phyloP scores from a whole-genome alignment of 768 basidiomycete species.

The Steccherinum ochraceum region DNA sequence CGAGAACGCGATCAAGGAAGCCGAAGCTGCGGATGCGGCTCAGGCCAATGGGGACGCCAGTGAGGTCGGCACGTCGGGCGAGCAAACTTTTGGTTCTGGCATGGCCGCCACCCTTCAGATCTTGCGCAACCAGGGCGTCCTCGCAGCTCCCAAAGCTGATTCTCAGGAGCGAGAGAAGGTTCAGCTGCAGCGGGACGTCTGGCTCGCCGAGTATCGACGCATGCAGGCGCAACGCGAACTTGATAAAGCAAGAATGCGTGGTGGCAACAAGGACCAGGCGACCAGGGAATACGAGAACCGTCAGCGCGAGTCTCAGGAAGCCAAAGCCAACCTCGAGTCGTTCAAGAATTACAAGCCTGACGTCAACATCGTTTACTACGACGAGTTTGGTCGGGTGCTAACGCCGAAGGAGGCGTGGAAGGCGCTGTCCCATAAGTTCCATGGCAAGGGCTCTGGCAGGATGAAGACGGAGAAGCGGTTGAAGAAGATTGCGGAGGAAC shows the following conservation, averaged over 20 bases:
- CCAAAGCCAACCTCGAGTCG: constrained; percentile 68
- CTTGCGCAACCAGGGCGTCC: constrained; percentile 86
- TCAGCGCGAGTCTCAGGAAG: constrained; percentile 85
- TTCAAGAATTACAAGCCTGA: constrained; percentile 97
- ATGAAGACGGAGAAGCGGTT: constrained; percentile 96
- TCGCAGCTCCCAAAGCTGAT: constrained; percentile 60
- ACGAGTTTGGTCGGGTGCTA: constrained; percentile 86
- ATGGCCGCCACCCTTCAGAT: constrained; percentile 87
- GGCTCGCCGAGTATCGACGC: constrained; percentile 82
- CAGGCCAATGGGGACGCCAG: constrained; percentile 27
- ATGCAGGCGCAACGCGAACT: constrained; percentile 73
- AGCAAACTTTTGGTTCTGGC: constrained; percentile 76
- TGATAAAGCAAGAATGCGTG: constrained; percentile 70
- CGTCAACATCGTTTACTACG: constrained; percentile 92
- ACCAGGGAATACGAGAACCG: constrained; percentile 94
- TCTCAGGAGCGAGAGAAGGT: constrained; percentile 70
- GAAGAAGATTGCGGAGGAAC: constrained; percentile 97
- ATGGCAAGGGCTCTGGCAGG: constrained; percentile 94
- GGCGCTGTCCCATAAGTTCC: constrained; percentile 95
- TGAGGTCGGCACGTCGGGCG: constrained; percentile 59
- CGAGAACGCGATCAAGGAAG: constrained; percentile 56
- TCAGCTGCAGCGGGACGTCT: constrained; percentile 81
- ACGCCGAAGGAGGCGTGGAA: constrained; percentile 99
- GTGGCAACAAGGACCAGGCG: constrained; percentile 85
- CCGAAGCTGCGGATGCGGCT: constrained; percentile 48